Conservation (phyloP, 2,329 filamentous ascomycete species). For the Monosporascus sp. region DNA sequence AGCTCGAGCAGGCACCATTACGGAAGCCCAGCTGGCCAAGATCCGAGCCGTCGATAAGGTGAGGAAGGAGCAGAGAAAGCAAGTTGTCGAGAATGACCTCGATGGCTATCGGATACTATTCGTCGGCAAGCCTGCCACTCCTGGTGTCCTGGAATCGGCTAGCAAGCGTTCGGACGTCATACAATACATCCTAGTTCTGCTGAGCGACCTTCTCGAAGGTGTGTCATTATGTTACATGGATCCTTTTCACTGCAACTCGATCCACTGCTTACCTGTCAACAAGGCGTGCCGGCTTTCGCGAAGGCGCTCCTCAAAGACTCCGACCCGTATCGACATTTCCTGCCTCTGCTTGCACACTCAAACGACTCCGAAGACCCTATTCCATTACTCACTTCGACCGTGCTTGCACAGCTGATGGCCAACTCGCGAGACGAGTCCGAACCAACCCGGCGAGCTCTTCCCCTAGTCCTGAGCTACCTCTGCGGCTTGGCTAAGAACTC, state of each 20-base stretch:
- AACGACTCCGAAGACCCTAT: slow-evolving; percentile 73
- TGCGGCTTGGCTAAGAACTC: slow-evolving; percentile 76
- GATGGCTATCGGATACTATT: slow-evolving; percentile 77
- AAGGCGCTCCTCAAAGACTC: slow-evolving; percentile 69
- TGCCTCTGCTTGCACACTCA: slow-evolving; percentile 76
- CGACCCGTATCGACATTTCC: slow-evolving; percentile 75
- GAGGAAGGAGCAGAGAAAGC: slow-evolving; percentile 81
- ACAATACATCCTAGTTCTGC: slow-evolving; percentile 88
- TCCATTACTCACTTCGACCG: slow-evolving; percentile 82
- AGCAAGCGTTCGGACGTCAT: slow-evolving; percentile 84
- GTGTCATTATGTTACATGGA: slow-evolving; percentile 23
- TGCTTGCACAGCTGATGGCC: slow-evolving; percentile 74
- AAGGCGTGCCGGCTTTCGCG: slow-evolving; percentile 70
- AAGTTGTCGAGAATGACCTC: slow-evolving; percentile 74
- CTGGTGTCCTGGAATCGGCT: slow-evolving; percentile 75
- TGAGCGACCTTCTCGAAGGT: slow-evolving; percentile 85
- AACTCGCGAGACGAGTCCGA: slow-evolving; percentile 56
- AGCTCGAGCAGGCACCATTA: slow-evolving; percentile 87
- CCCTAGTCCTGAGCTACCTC: slow-evolving; percentile 79
- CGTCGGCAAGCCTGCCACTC: slow-evolving; percentile 65
- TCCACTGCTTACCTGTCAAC: slow-evolving; percentile 6
- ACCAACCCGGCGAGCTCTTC: slow-evolving; percentile 68
- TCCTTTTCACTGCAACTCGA: neutral
- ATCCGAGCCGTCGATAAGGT: slow-evolving; percentile 97
- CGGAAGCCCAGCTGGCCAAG: slow-evolving; percentile 87